These are phyloP conservation scores for Ogataea zsoltii DNA, from an alignment of 805 yeast species.

Conservation along the genomic window DNA sequence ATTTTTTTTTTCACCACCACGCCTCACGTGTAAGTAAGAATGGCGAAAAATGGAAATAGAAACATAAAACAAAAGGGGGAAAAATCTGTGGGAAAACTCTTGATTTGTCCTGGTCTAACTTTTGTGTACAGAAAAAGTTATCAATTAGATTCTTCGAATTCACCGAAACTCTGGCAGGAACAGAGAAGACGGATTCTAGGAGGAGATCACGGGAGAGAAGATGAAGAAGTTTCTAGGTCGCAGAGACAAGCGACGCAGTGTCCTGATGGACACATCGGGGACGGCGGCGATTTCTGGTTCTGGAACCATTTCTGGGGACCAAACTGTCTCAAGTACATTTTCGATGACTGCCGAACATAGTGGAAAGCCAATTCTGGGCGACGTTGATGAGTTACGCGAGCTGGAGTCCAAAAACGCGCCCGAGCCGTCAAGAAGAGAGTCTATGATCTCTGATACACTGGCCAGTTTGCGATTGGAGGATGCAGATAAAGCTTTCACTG, in stretches of 20 bases:
- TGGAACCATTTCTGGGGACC: background rate
- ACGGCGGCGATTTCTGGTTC: conserved; percentile 4
- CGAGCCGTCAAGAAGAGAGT: background rate
- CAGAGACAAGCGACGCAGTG: conserved; percentile 28
- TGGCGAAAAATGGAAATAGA: background rate
- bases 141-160: background rate
- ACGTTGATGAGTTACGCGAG: conserved; percentile 12
- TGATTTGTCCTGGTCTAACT: background rate
- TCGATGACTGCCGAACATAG: background rate
- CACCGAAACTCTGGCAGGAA: background rate
- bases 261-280: conserved; percentile 10
- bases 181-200: background rate
- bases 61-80: background rate
- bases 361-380: conserved; percentile 5
- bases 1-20: background rate
- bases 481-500: background rate
- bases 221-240: conserved; percentile 38
- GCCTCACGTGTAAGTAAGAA: background rate
- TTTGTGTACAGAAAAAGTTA: too few species aligned
- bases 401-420: background rate
- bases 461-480: conserved; percentile 3
- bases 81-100: background rate
- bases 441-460: background rate
- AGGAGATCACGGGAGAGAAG: background rate
- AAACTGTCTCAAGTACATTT: conserved; percentile 1